Evolutionary conservation across 257 asterid species (phyloP).

Genomic region (Oldenlandia corymbosa): DNA sequence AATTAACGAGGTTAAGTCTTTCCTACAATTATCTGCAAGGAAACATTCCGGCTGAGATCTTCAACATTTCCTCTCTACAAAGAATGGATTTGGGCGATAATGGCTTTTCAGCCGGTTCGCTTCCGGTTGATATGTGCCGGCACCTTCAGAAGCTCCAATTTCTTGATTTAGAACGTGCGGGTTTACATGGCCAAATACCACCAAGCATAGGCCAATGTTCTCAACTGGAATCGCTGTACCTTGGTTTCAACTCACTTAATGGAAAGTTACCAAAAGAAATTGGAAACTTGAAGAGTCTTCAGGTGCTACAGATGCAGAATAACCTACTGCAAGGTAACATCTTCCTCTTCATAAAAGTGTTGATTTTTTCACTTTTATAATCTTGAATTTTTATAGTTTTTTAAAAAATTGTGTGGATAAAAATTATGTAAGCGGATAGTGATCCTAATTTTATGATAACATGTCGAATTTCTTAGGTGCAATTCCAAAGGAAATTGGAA

Average conservation of each 20-base stretch:
- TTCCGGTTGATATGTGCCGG: not conserved
- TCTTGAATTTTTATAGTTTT: too few relatives aligned
- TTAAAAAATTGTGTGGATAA: too few relatives aligned
- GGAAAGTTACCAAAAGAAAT: too few relatives aligned
- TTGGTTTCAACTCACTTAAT: not conserved
- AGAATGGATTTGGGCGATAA: not conserved
- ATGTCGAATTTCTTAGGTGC: too few relatives aligned
- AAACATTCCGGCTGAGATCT: not conserved
- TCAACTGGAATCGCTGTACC: constrained; percentile 1
- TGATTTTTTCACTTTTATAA: too few relatives aligned
- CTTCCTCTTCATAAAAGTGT: too few relatives aligned
- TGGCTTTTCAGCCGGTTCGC: not conserved
- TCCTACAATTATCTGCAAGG: not conserved
- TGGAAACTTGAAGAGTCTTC: too few relatives aligned
- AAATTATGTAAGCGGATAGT: too few relatives aligned
- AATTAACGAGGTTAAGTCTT: not conserved
- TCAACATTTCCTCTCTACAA: constrained; percentile 17
- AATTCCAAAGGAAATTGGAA: too few relatives aligned
- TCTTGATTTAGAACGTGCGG: not conserved
- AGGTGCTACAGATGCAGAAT: too few relatives aligned
- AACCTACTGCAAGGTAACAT: too few relatives aligned
- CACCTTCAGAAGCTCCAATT: not conserved
- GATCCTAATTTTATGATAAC: too few relatives aligned
- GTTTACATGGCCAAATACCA: constrained; percentile 11
- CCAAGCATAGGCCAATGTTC: constrained; percentile 2